These are phyloP conservation scores for Colletotrichum brevisporum DNA, from an alignment of 2,329 filamentous ascomycete species.

Conservation along the genomic window DNA sequence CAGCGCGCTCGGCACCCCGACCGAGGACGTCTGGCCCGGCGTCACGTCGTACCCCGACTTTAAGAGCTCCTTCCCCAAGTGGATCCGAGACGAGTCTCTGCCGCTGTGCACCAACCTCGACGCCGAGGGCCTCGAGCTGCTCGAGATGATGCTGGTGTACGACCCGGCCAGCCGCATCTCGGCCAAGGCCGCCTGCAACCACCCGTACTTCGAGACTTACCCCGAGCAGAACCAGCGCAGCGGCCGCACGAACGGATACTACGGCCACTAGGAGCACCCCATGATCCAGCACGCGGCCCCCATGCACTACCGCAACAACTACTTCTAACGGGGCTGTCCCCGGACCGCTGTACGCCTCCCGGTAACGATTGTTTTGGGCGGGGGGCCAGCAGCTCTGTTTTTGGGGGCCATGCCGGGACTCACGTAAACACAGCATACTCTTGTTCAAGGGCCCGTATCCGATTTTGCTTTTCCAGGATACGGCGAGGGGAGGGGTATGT, in stretches of 20 bases:
- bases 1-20: constrained; percentile 85
- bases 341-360: constrained; percentile 13
- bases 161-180: constrained; percentile 90
- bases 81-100: constrained; percentile 78
- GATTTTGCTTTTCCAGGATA: constrained; percentile 35
- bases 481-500: constrained; percentile 17
- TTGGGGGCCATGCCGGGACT: constrained; percentile 6
- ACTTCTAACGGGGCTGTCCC: constrained; percentile 14
- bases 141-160: constrained; percentile 83
- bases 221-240: constrained; percentile 45
- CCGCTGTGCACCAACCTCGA: constrained; percentile 81
- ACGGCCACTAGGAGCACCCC: constrained; percentile 38
- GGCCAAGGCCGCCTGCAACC: constrained; percentile 87
- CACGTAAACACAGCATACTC: constrained; percentile 30
- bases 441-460: constrained; percentile 23
- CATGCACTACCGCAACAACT: constrained; percentile 27
- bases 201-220: constrained; percentile 80
- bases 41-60: constrained; percentile 96
- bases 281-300: constrained; percentile 26
- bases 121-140: constrained; percentile 76
- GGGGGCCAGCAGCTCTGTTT: background rate
- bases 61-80: constrained; percentile 93
- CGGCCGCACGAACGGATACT: constrained; percentile 41
- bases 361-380: background rate
- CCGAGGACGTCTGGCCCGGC: constrained; percentile 87